These are phyloP conservation scores for Boletus speciosus DNA, from an alignment of 768 basidiomycete species.

Conservation along the genomic window DNA sequence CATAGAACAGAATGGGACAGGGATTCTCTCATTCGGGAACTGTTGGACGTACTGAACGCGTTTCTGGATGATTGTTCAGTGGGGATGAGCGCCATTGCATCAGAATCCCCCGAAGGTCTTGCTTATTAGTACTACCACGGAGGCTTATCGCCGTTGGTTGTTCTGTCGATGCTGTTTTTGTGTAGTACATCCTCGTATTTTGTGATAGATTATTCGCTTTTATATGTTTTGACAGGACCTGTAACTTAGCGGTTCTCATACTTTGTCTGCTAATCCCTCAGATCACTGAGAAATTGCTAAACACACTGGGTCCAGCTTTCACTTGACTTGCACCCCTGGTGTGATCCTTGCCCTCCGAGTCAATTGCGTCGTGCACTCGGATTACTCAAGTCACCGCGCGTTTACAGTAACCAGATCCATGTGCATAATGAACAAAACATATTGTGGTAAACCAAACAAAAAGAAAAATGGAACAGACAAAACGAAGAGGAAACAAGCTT, in stretches of 20 bases:
- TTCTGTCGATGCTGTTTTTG: not conserved
- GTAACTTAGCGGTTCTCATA: constrained; percentile 20
- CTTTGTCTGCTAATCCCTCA: not conserved
- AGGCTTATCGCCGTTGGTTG: not conserved
- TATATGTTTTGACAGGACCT: constrained; percentile 11
- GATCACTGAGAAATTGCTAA: not conserved
- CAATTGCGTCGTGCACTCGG: too few relatives aligned
- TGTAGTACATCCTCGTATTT: not conserved
- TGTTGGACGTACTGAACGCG: constrained; percentile 52
- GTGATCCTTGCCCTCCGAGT: too few relatives aligned
- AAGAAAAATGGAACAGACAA: not conserved
- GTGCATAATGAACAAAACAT: too few relatives aligned
- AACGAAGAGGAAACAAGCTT: not conserved
- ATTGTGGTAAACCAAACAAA: too few relatives aligned
- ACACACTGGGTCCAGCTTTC: too few relatives aligned
- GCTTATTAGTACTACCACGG: constrained; percentile 1
- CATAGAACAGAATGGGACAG: constrained; percentile 83
- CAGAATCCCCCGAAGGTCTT: not conserved
- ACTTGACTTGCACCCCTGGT: too few relatives aligned
- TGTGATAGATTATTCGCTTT: constrained; percentile 22
- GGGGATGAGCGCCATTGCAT: constrained; percentile 13
- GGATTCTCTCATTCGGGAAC: constrained; percentile 54
- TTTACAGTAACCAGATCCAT: too few relatives aligned
- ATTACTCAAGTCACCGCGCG: too few relatives aligned
- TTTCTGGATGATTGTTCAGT: constrained; percentile 63